Evolutionary conservation across 352 stramenopile genomes (phyloP).

Genomic region (Pythium dissotocum): DNA sequence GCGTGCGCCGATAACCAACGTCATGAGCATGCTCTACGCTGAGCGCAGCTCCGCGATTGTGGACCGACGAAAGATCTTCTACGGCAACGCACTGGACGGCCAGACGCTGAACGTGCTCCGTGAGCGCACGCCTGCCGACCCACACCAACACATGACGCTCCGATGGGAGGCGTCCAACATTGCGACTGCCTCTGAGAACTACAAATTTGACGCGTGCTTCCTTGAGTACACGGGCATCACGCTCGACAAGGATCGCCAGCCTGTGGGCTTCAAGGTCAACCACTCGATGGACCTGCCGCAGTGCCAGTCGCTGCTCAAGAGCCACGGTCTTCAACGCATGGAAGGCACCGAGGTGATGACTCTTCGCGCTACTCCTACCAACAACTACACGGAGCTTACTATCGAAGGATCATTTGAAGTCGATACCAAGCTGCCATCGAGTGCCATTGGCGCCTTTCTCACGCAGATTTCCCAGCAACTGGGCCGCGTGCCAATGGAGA

Average conservation of each 20-base stretch:
- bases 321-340: constrained; percentile 54
- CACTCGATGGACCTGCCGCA: constrained; percentile 57
- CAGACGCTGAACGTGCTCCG: constrained; percentile 63
- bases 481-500: constrained; percentile 51
- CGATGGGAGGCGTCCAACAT: constrained; percentile 74
- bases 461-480: constrained; percentile 37
- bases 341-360: constrained; percentile 55
- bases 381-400: constrained; percentile 55
- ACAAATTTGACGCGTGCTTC: constrained; percentile 67
- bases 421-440: constrained; percentile 39
- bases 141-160: constrained; percentile 64
- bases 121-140: constrained; percentile 41
- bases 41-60: constrained; percentile 46
- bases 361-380: constrained; percentile 41
- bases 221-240: constrained; percentile 74
- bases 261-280: constrained; percentile 63
- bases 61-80: constrained; percentile 51
- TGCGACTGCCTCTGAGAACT: constrained; percentile 43
- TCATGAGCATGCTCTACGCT: constrained; percentile 67
- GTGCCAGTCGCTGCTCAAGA: constrained; percentile 63
- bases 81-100: constrained; percentile 56
- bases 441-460: constrained; percentile 46
- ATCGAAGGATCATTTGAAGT: constrained; percentile 48
- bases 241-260: constrained; percentile 48
- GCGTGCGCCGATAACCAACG: constrained; percentile 47